Evolutionary conservation across 768 basidiomycete genomes (phyloP).

Genomic region (Pleurotus platypus): DNA sequence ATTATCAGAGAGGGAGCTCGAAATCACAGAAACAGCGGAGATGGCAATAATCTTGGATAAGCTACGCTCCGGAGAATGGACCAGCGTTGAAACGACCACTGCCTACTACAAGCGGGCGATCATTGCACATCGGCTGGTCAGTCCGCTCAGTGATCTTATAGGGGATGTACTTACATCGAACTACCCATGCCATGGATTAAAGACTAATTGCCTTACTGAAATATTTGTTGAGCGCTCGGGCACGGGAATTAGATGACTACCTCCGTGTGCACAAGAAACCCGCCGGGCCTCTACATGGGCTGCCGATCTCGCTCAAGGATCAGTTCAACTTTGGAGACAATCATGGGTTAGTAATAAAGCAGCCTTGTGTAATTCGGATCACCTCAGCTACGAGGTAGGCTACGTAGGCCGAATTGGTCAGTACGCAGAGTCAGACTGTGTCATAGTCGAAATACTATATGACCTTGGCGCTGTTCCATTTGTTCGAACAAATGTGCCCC

Average conservation of each 20-base stretch:
- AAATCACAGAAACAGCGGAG: slow-evolving; percentile 37
- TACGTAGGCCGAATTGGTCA: slow-evolving; percentile 73
- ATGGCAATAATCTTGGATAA: slow-evolving; percentile 46
- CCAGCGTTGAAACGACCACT: slow-evolving; percentile 63
- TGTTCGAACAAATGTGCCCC: slow-evolving; percentile 71
- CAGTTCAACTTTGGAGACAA: slow-evolving; percentile 57
- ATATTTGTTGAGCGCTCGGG: slow-evolving; percentile 76
- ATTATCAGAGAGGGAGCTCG: slow-evolving; percentile 47
- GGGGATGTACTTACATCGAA: neutral
- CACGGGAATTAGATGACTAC: slow-evolving; percentile 62
- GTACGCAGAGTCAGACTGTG: slow-evolving; percentile 53
- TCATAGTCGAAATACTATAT: slow-evolving; percentile 61
- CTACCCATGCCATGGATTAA: neutral
- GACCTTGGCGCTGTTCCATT: slow-evolving; percentile 68
- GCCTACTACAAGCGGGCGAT: slow-evolving; percentile 79
- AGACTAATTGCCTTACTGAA: slow-evolving; percentile 57
- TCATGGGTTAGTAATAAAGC: slow-evolving; percentile 11
- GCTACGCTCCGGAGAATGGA: slow-evolving; percentile 52
- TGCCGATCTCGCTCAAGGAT: slow-evolving; percentile 75
- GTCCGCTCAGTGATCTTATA: slow-evolving; percentile 14
- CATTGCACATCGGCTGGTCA: slow-evolving; percentile 74
- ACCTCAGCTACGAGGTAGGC: slow-evolving; percentile 32
- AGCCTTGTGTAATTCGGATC: neutral
- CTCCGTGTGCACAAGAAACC: slow-evolving; percentile 57
- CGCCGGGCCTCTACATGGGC: slow-evolving; percentile 71